Base-by-base conservation (phyloP, 2,329 filamentous ascomycete species). In the Cordyceps javanica region DNA sequence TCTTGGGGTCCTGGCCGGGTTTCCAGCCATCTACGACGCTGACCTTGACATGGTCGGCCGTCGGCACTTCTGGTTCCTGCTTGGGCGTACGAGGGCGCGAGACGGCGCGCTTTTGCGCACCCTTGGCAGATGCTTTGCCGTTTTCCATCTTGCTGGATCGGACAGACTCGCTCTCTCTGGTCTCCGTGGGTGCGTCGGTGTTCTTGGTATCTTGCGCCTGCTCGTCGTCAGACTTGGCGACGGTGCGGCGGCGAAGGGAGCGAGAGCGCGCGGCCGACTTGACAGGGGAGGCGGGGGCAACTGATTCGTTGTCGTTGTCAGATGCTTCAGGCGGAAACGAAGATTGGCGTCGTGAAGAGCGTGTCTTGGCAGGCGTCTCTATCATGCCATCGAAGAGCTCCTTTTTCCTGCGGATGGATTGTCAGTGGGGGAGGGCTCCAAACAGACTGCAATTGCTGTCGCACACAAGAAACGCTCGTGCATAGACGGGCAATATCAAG, bases 331-430 rank as follows among this genome's bases (percentile, higher is more conserved):
- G 65, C 36, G 75, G 71, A 51, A 78, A 72, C 25, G 76, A 76
- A 10, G 78, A 74, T 66, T 80, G 81, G 64, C 81, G 78, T 65
- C 79, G 75, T 46, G 73, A 72, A 59, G 75, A 73, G 44, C 78
- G 78, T 71, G 70, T 36, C 60, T 60, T 52, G 60, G 58, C 64
- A 26, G 81, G 81, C 9, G 81, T 85, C 68, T 83, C 80, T 60
- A 85, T 72, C 81, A 85, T 82, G 64, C 82, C 82, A 36, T 82
- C 76, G 64, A 82, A 84, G 59, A 82, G 77, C 67, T 83, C 81
- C 71, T 82, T 83, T 70, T 85, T 85, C 63, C 82, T 85, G 39
- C 30, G 41, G 8, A 30, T 16, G 34, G 34, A 44, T 42, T 58
- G 48, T 42, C 28, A 23, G 4, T 9, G 21, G 25, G 23, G 38